Conservation (phyloP, 1,284 basidiomycete species). For the Fomitopsis schrenkii region DNA sequence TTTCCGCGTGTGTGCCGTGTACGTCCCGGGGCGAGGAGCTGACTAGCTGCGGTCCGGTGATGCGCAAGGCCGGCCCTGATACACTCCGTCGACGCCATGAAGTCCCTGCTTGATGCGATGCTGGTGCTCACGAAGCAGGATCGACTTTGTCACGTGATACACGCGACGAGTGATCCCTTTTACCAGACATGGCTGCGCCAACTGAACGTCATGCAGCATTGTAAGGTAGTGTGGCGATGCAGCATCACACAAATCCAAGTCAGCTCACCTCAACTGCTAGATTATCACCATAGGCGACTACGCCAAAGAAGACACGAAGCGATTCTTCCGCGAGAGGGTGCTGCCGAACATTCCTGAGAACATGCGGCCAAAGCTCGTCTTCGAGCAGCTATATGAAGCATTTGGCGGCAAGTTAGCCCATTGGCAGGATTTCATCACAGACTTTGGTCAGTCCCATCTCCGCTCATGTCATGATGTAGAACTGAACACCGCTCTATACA, state of each 20-base stretch:
- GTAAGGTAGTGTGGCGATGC: slow-evolving; percentile 46
- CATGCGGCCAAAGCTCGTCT: slow-evolving; percentile 49
- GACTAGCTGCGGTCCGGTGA: neutral
- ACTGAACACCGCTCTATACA: too few relatives aligned
- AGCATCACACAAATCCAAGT: neutral
- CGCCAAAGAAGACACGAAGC: slow-evolving; percentile 61
- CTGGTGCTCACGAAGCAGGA: slow-evolving; percentile 84
- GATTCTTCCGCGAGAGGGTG: slow-evolving; percentile 61
- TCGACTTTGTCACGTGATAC: slow-evolving; percentile 76
- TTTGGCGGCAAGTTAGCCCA: slow-evolving; percentile 82
- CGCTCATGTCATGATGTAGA: neutral
- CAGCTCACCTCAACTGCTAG: slow-evolving; percentile 26
- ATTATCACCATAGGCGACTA: slow-evolving; percentile 79
- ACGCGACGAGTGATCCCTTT: slow-evolving; percentile 81
- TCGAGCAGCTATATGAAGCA: slow-evolving; percentile 69
- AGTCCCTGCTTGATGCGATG: slow-evolving; percentile 77
- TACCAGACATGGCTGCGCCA: slow-evolving; percentile 79
- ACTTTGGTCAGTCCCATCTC: slow-evolving; percentile 44
- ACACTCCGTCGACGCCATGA: slow-evolving; percentile 74
- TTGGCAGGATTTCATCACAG: slow-evolving; percentile 73
- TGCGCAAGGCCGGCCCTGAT: slow-evolving; percentile 60
- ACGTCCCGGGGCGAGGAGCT: neutral
- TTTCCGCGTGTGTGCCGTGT: neutral
- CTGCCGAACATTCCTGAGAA: slow-evolving; percentile 59
- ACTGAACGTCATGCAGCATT: slow-evolving; percentile 74